phyloP scores from a whole-genome alignment of 2,329 filamentous ascomycete genomes.

The Rhinocladiella similis region DNA sequence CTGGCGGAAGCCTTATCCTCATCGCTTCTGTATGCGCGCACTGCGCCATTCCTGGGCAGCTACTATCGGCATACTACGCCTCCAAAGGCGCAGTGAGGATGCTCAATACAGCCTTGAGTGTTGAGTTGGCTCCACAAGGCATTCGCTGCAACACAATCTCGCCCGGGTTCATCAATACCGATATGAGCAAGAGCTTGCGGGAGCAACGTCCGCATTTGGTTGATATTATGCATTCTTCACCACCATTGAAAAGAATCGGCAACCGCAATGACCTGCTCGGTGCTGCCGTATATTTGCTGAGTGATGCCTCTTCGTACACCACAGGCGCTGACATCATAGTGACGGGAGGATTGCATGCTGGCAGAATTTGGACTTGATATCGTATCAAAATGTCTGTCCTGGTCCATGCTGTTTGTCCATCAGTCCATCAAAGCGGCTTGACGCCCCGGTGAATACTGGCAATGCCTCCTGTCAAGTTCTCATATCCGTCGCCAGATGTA shows the following conservation, averaged over 20 bases:
- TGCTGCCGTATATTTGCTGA: conserved; percentile 43
- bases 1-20: conserved; percentile 30
- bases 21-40: conserved; percentile 24
- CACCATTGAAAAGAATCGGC: conserved; percentile 32
- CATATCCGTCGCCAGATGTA: conserved; percentile 78
- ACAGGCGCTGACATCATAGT: conserved; percentile 39
- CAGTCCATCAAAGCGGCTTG: conserved; percentile 58
- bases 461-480: conserved; percentile 88
- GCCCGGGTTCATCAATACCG: conserved; percentile 44
- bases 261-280: conserved; percentile 42
- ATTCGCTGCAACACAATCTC: conserved; percentile 50
- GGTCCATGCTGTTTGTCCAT: background rate
- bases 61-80: conserved; percentile 33
- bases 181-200: conserved; percentile 47
- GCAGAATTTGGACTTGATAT: conserved; percentile 12
- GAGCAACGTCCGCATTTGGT: conserved; percentile 15
- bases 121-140: conserved; percentile 51
- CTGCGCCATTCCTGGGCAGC: conserved; percentile 34
- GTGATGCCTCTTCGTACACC: conserved; percentile 42
- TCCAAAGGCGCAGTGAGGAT: conserved; percentile 46
- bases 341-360: conserved; percentile 39
- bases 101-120: conserved; percentile 32
- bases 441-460: conserved; percentile 96
- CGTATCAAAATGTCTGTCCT: background rate
- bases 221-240: conserved; percentile 13